Evolutionary conservation across 495 filamentous ascomycete species (phyloP), one percentile per base, ranked within the genome.

Genomic region (Aspergillus diversus): DNA sequence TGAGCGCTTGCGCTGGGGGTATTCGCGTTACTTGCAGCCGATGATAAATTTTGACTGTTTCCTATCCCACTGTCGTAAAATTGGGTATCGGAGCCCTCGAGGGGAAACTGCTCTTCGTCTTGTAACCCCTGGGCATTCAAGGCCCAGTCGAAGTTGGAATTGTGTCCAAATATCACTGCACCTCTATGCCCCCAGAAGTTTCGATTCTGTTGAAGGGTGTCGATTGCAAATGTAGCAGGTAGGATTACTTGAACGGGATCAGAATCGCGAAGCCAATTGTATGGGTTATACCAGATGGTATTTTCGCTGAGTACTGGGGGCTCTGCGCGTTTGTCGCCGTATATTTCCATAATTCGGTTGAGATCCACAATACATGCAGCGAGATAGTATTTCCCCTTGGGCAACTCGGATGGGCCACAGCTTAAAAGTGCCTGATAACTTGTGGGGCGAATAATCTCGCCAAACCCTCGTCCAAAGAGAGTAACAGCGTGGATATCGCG

Each of bases 301-400:
- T 33, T 13, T 6, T 54, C 11, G 5, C 35, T 60, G 1, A 54
- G 58, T 34, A 34, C 15, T 0, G 27, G 11, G 4, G 58, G 58
- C 21, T 3, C 8, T 0, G 49, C 5, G 32, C 11, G 13, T 0
- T 34, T 21, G 57, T 65, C 59, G 16, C 68, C 70, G 47, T 56
- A 11, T 1, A 39, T 46, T 35, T 73, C 48, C 60, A 76, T 66
- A n/a, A 76, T 70, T 9, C 65, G 50, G 8, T 64, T 37, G 5
- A 77, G 54, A 51, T 76, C 66, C 8, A 60, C 55, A 21, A 66
- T 54, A 12, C 54, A 42, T 9, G 60, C 71, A 7, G 71, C 70
- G 17, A 78, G 71, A 59, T 73, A 74, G 49, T 74, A 63, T 17
- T 61, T 70, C 13, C 51, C 63, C 43, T 3, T 59, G 4, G 73